These are phyloP conservation scores for Toxoplasma gondii DNA, from an alignment of 169 alveolate species.

Conservation along the genomic window DNA sequence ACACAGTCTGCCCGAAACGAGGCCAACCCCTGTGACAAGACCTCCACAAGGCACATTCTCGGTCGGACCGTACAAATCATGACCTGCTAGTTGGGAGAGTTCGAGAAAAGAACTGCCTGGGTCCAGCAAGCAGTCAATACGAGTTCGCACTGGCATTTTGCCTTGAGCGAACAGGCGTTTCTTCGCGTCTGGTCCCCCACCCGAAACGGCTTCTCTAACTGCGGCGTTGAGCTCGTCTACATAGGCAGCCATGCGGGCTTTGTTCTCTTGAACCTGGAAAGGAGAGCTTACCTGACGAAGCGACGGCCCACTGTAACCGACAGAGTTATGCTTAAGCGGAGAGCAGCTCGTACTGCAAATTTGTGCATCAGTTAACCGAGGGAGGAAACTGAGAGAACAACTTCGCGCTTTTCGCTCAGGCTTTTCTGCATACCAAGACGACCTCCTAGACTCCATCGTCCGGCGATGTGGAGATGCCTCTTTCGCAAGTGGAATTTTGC, in stretches of 20 bases:
- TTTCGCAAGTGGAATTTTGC: too few species aligned
- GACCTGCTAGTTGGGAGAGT: slow-evolving; percentile 76
- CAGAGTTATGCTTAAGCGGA: neutral
- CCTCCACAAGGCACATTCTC: slow-evolving; percentile 82
- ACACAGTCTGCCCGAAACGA: slow-evolving; percentile 77
- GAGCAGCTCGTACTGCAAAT: neutral
- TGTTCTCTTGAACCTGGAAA: neutral
- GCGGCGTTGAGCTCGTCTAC: slow-evolving; percentile 13
- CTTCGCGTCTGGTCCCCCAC: slow-evolving; percentile 65
- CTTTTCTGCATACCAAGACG: too few species aligned
- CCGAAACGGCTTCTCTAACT: slow-evolving; percentile 10
- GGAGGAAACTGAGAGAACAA: neutral
- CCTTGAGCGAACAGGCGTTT: slow-evolving; percentile 41
- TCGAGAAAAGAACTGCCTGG: slow-evolving; percentile 78
- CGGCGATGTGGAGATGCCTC: too few species aligned
- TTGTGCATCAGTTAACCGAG: neutral
- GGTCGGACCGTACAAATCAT: neutral
- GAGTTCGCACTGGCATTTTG: slow-evolving; percentile 75
- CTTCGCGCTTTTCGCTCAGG: neutral
- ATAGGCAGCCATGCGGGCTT: neutral
- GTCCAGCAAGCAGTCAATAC: slow-evolving; percentile 73
- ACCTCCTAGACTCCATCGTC: too few species aligned
- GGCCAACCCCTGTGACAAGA: slow-evolving; percentile 84
- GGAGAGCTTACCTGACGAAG: neutral
- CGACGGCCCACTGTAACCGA: neutral